Percentiles rank a stretch among this genome's conserved stretches.
phyloP scores from a whole-genome alignment of 768 basidiomycete species.

The Lactarius sanguifluus region DNA sequence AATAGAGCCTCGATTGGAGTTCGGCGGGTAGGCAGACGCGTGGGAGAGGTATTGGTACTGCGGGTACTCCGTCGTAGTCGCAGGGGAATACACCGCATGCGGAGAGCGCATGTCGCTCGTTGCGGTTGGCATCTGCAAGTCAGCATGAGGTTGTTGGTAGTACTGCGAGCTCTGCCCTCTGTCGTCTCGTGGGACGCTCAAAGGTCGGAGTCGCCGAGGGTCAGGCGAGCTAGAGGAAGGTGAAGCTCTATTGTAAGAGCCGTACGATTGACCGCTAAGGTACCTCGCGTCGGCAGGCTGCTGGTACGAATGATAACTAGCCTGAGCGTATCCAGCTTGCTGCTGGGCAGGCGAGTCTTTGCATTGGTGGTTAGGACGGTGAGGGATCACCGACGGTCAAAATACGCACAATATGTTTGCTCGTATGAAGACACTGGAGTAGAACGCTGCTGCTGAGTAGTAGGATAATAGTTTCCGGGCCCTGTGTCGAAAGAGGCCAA shows the following conservation, averaged over 20 bases:
- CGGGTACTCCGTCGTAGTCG: conserved; percentile 3
- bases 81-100: conserved; percentile 14
- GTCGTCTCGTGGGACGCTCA: conserved; percentile 16
- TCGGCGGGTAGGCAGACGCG: conserved; percentile 5
- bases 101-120: conserved; percentile 25
- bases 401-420: conserved; percentile 15
- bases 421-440: conserved; percentile 18
- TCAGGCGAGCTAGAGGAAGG: conserved; percentile 13
- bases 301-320: conserved; percentile 7
- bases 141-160: conserved; percentile 5
- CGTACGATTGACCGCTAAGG: neutral
- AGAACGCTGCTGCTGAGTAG: conserved; percentile 23
- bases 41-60: conserved; percentile 10
- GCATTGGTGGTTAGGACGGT: conserved; percentile 5
- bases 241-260: conserved; percentile 18
- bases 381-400: conserved; percentile 9
- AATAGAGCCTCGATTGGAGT: conserved; percentile 30
- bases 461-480: conserved; percentile 13
- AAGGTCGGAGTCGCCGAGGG: conserved; percentile 16
- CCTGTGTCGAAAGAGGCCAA: conserved; percentile 18
- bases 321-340: conserved; percentile 9
- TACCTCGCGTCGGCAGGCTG: conserved; percentile 20
- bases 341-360: conserved; percentile 18
- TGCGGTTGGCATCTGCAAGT: conserved; percentile 17
- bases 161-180: conserved; percentile 9